phyloP scores from a whole-genome alignment of 257 asterid genomes.

The Apocynum venetum region DNA sequence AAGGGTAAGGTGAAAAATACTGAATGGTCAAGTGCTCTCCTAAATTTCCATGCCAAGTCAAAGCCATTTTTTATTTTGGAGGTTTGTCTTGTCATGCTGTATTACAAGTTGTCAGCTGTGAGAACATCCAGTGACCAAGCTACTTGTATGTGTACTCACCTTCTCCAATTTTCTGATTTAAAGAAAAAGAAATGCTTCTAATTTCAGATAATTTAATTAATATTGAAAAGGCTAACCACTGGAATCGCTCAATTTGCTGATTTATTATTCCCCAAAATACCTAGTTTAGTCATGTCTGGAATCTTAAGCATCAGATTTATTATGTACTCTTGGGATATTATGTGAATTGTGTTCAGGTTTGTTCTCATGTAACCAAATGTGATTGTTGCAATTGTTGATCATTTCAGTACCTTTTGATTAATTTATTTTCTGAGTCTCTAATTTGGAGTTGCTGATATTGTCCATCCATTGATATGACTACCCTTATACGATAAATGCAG shows the following conservation, averaged over 20 bases:
- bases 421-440: background rate
- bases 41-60: background rate
- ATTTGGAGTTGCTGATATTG: constrained; percentile 3
- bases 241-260: background rate
- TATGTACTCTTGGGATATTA: background rate
- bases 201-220: background rate
- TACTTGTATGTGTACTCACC: background rate
- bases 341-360: background rate
- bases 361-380: background rate
- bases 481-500: constrained; percentile 35
- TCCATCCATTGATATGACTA: constrained; percentile 2
- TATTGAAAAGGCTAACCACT: background rate
- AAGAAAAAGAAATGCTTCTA: background rate
- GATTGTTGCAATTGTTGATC: background rate
- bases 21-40: background rate
- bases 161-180: background rate
- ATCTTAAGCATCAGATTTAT: background rate
- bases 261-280: background rate
- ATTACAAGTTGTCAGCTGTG: background rate
- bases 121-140: background rate
- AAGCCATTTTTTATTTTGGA: background rate
- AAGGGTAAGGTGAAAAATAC: background rate
- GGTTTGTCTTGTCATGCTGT: background rate
- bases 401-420: background rate
- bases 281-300: background rate